These are phyloP conservation scores for Plantago major DNA, from an alignment of 257 asterid genomes.

Conservation along the genomic window DNA sequence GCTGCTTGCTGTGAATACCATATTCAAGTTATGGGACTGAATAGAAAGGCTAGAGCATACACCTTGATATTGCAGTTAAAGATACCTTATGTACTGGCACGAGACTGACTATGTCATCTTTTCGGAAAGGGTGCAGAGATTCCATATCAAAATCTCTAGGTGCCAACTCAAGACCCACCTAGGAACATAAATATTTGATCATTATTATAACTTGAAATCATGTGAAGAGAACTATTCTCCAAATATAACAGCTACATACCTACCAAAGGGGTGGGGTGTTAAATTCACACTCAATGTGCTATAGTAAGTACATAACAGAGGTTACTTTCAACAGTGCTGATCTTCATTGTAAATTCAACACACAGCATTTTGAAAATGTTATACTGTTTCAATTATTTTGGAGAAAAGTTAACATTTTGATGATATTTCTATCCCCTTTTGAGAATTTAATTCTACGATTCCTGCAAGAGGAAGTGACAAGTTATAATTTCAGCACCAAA, in stretches of 20 bases:
- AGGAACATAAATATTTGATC: constrained; percentile 20
- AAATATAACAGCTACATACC: no score
- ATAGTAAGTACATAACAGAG: no score
- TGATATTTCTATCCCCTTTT: constrained; percentile 1
- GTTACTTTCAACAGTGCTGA: no score
- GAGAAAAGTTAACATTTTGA: not conserved
- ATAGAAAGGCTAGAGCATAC: constrained; percentile 15
- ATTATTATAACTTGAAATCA: constrained; percentile 14
- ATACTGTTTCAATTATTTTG: not conserved
- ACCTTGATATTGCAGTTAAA: constrained; percentile 17
- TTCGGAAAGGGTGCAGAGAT: constrained; percentile 63
- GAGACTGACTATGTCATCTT: constrained; percentile 75
- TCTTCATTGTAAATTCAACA: no score
- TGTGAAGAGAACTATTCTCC: no score
- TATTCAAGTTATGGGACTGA: constrained; percentile 4
- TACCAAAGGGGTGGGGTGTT: constrained; percentile 6
- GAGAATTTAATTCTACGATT: no score
- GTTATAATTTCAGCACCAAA: constrained; percentile 12
- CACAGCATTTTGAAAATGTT: not conserved
- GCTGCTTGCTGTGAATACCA: constrained; percentile 80
- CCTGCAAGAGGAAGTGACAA: constrained; percentile 12
- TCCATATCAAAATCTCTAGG: constrained; percentile 82
- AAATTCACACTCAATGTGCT: not conserved
- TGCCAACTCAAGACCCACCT: constrained; percentile 93
- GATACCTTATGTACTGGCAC: constrained; percentile 91